Evolutionary conservation across 2,329 filamentous ascomycete species (phyloP), one percentile per base, ranked within the genome.

Genomic region (Exophiala dermatitidis): DNA sequence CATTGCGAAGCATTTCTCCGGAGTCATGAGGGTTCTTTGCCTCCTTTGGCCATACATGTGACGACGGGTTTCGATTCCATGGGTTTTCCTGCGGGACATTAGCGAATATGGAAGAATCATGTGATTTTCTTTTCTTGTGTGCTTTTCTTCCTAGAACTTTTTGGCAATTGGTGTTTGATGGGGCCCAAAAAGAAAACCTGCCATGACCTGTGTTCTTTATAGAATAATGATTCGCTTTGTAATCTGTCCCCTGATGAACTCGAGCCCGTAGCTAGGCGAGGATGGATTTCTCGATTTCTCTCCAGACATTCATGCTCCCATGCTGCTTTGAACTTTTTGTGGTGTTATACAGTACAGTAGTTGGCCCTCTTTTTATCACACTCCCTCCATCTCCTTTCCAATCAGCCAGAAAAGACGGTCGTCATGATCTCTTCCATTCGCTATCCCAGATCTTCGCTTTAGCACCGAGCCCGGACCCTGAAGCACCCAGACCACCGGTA

Each of bases 381-480:
- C 19, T 19, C 19, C 19, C 19, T 19, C 19, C 7, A 36, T 46
- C 30, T 48, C 30, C 37, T 31, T 43, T 32, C 10, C 50, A 56
- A 53, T 19, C 6, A n/a, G 33, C 7, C 33, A 36, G 33, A 7
- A 7, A n/a, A n/a, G 33, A 36, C 40, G 52, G 45, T 63, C 12
- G 4, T 41, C 38, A 41, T 26, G 38, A 72, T 71, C 84, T 80
- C 75, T 83, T 95, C 93, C 93, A 98, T 8, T 76, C 85, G 72
- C 95, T 84, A 73, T 97, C 93, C 90, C 91, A 98, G 26, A 63
- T 54, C n/a, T 88, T 82, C 62, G 85, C 81, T 65, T 77, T 78
- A 0, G 77, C 75, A 4, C 91, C 91, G 46, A 81, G 8, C 29
- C 51, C 51, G n/a, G 29, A 34, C 19, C 46, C 48, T 67, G 97